Percentiles rank a stretch among this genome's conserved stretches.
phyloP scores from a whole-genome alignment of 2,329 filamentous ascomycete genomes.

The Emergomyces orientalis region DNA sequence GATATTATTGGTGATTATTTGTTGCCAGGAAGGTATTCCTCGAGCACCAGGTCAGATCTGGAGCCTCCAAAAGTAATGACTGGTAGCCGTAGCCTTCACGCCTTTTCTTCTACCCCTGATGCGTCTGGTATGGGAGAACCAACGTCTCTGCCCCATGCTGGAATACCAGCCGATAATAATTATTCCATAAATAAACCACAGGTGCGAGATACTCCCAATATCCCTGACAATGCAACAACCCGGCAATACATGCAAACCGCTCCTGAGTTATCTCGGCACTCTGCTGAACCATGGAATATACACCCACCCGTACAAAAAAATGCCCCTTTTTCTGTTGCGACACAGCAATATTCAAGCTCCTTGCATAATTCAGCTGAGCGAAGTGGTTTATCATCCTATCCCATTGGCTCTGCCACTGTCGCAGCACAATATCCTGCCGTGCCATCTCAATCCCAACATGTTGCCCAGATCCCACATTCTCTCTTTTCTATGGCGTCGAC shows the following conservation, averaged over 20 bases:
- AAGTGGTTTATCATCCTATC: background rate
- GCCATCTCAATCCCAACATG: background rate
- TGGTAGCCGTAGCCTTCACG: background rate
- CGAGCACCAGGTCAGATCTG: background rate
- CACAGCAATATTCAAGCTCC: slow-evolving; percentile 13
- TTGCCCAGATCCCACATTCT: background rate
- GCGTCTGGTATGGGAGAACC: background rate
- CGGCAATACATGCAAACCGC: slow-evolving; percentile 3
- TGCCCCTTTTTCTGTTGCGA: background rate
- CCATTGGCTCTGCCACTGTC: too few relatives aligned
- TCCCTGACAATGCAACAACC: slow-evolving; percentile 3
- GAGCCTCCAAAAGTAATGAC: background rate
- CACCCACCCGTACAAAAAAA: background rate
- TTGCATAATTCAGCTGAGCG: background rate
- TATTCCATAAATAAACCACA: background rate
- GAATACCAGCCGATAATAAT: too few relatives aligned
- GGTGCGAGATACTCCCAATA: slow-evolving; percentile 4
- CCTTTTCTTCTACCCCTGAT: background rate
- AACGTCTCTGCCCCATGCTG: background rate
- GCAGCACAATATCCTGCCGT: background rate
- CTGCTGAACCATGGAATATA: background rate
- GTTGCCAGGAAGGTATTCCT: slow-evolving; percentile 16
- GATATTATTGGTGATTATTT: slow-evolving; percentile 20
- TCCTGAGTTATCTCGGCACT: background rate
- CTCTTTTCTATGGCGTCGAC: background rate